These are phyloP conservation scores for Jaltomata sinuosa DNA, from an alignment of 257 asterid genomes.

Conservation along the genomic window DNA sequence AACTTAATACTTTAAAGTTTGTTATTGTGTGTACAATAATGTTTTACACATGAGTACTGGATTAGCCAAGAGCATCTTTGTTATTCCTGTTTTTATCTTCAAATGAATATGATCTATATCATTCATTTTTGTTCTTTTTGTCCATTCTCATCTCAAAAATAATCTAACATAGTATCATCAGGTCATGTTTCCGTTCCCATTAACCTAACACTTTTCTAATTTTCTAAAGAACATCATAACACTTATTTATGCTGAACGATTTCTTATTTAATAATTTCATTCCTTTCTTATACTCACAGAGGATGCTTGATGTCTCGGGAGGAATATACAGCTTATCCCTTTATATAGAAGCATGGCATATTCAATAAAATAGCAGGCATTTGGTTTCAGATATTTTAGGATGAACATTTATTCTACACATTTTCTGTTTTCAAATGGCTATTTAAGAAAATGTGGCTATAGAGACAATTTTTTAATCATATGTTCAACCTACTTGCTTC, in stretches of 20 bases:
- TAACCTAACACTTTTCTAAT: not conserved
- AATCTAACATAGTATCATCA: not conserved
- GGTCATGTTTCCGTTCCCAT: not conserved
- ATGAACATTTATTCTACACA: not conserved
- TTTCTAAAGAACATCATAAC: not conserved
- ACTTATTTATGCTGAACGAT: not conserved
- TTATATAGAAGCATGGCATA: not conserved
- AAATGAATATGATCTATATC: not conserved
- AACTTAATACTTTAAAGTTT: too few relatives aligned
- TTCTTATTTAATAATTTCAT: not conserved
- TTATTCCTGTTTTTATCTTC: not conserved
- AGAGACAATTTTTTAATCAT: not conserved
- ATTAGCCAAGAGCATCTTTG: not conserved
- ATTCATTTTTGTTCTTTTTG: not conserved
- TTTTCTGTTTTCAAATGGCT: not conserved
- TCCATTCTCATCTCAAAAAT: too few relatives aligned
- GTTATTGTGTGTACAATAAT: too few relatives aligned
- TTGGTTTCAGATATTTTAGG: too few relatives aligned
- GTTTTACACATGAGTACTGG: too few relatives aligned
- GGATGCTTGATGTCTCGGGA: not conserved
- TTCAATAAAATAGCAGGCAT: too few relatives aligned
- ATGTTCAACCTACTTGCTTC: not conserved
- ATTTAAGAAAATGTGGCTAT: too few relatives aligned
- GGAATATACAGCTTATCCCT: too few relatives aligned
- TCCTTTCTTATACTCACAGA: too few relatives aligned